phyloP scores from a whole-genome alignment of 306 rosid genomes.

The Begonia peltatifolia region DNA sequence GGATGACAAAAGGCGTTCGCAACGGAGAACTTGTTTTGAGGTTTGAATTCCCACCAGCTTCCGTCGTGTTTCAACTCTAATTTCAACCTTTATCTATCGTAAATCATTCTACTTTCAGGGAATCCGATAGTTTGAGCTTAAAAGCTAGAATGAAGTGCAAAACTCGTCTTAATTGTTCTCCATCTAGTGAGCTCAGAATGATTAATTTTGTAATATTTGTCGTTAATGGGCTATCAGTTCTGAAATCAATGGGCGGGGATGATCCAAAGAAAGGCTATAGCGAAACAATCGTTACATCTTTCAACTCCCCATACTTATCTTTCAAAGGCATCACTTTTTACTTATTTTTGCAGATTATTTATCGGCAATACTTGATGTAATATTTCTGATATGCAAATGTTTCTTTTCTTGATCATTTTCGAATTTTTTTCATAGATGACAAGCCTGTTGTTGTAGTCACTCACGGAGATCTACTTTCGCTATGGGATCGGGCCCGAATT shows the following conservation, averaged over 20 bases:
- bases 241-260: constrained; percentile 37
- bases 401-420: no score
- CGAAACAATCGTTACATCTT: constrained; percentile 33
- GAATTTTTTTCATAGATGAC: constrained; percentile 43
- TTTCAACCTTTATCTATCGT: constrained; percentile 4
- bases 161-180: constrained; percentile 22
- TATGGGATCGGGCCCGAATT: constrained; percentile 43
- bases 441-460: constrained; percentile 67
- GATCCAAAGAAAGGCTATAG: constrained; percentile 19
- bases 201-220: constrained; percentile 66
- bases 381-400: neutral
- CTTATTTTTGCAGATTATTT: no score
- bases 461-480: constrained; percentile 82
- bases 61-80: neutral
- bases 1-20: constrained; percentile 76
- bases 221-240: constrained; percentile 46
- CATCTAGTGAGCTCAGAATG: constrained; percentile 28
- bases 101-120: constrained; percentile 20
- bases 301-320: constrained; percentile 53
- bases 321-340: constrained; percentile 36
- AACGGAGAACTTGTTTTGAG: constrained; percentile 60
- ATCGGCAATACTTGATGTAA: neutral
- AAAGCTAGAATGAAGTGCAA: constrained; percentile 31
- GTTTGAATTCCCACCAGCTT: constrained; percentile 18
- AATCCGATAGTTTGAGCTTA: constrained; percentile 33